Evolutionary conservation across 805 yeast genomes (phyloP), one percentile per base, ranked within the genome.

Genomic region (Pichia deserticola): DNA sequence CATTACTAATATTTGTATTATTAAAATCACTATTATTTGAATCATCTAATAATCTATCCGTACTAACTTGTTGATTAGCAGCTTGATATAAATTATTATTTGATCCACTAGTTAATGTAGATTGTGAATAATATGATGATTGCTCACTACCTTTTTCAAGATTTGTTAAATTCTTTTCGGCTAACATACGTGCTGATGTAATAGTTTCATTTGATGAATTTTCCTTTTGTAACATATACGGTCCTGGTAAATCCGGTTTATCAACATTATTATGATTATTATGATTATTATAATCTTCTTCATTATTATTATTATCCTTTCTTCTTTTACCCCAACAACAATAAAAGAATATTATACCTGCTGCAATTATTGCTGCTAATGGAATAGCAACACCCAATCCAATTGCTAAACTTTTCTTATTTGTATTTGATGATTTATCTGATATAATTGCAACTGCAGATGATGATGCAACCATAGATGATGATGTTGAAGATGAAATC

Each of bases 311-410:
- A 1, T 64, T 49, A 55, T 67, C 60, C 63, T 72, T 54, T 57
- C 70, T 58, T 52, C 75, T 73, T 61, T 75, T 70, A 3, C 45
- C 48, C 70, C 76, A 75, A 58, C 81, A 81, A 59, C 87, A 78
- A 57, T 76, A 71, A 53, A 84, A 68, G 5, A 88, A 45, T 3
- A 82, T 34, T 1, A 77, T 45, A 0, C 70, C 72, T 0, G 79
- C 74, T 3, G 80, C 56, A 8, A 81, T 57, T 0, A 86, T 57
- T 2, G 75, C 75, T 4, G 79, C 67, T 0, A 76, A 61, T 1
- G 96, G 96, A 43, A 93, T 75, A 2, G 84, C 87, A n/a, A 86
- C 90, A 49, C 97, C 97, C 52, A 90, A 76, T 1, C 90, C 96
- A 61, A 92, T 86, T 0, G 96, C 96, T n/a, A 87, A 71, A 3